Evolutionary conservation across 345 rosid species (phyloP), one percentile per base, ranked within the genome.

Genomic region (Linum trigynum): DNA sequence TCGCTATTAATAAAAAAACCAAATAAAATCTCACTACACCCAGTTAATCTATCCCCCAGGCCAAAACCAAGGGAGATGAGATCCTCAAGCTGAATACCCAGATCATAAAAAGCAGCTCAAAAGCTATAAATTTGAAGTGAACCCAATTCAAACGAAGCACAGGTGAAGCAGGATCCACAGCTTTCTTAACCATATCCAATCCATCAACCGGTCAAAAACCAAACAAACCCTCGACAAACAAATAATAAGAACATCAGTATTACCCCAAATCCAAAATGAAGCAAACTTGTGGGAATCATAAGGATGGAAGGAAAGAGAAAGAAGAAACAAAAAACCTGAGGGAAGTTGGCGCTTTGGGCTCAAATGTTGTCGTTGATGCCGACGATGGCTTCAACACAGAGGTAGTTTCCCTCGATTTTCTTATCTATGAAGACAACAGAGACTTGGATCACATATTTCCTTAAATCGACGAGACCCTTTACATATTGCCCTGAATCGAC

Each of bases 351-450:
- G 74, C 86, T 82, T 71, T 82, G 84, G 41, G 86, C 83, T 83
- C 86, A 82, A 55, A 82, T 73, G 68, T 72, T 80, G 62, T 84
- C 86, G 65, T 82, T 84, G 39, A 71, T 80, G 57, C 86, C 86
- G 76, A 77, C 51, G 69, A 82, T 82, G 9, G 84, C 84, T 42
- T 84, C 80, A 66, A 79, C 57, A 61, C 71, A 2, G 67, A 80
- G 86, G 50, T 62, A 62, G 62, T 78, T 73, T 70, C 84, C 80
- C 67, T 82, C 84, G 9, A 80, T 78, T 48, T 48, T 48, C 53
- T 48, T 48, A 48, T 48, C 53, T 48, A 15, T 48, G 14, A 48
- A 10, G 53, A 48, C 15, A 48, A 15, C 12, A 10, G 53, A 10
- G 53, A 48, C 51, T 45, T 2, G 51, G 51, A 9, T 9, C 2